phyloP scores from a whole-genome alignment of 2,329 filamentous ascomycete genomes.

The Aspergillus jensenii region DNA sequence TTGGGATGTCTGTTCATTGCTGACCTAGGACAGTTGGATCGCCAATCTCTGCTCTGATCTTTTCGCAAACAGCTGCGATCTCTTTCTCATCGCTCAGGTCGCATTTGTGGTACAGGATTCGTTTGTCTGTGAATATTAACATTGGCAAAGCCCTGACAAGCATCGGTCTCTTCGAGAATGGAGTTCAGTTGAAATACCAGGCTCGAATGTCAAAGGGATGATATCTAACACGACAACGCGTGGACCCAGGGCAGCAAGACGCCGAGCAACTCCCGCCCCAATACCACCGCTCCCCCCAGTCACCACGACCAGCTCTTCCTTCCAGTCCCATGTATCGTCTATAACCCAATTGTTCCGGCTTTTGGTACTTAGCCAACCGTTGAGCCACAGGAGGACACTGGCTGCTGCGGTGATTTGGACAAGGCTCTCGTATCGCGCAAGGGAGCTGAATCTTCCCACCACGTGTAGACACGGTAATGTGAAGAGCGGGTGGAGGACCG shows the following conservation, averaged over 20 bases:
- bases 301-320: slow-evolving; percentile 45
- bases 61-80: slow-evolving; percentile 28
- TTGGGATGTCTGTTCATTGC: neutral
- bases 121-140: neutral
- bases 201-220: slow-evolving; percentile 21
- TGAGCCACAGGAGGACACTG: slow-evolving; percentile 16
- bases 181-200: slow-evolving; percentile 1
- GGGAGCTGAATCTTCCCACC: neutral
- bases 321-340: slow-evolving; percentile 38
- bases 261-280: slow-evolving; percentile 35
- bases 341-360: slow-evolving; percentile 21
- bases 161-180: too few species aligned
- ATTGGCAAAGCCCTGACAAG: too few species aligned
- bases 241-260: slow-evolving; percentile 30
- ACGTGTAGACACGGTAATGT: neutral
- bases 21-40: slow-evolving; percentile 30
- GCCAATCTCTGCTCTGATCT: slow-evolving; percentile 35
- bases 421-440: neutral
- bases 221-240: slow-evolving; percentile 39
- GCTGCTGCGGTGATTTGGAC: neutral
- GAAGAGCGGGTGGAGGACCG: slow-evolving; percentile 14
- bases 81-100: slow-evolving; percentile 39
- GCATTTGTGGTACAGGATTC: slow-evolving; percentile 32
- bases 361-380: slow-evolving; percentile 16
- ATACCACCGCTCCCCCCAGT: slow-evolving; percentile 49